Evolutionary conservation across 192 early-diverging fungal species (phyloP), one percentile per base, ranked within the genome.

Genomic region (Pilaira anomala): DNA sequence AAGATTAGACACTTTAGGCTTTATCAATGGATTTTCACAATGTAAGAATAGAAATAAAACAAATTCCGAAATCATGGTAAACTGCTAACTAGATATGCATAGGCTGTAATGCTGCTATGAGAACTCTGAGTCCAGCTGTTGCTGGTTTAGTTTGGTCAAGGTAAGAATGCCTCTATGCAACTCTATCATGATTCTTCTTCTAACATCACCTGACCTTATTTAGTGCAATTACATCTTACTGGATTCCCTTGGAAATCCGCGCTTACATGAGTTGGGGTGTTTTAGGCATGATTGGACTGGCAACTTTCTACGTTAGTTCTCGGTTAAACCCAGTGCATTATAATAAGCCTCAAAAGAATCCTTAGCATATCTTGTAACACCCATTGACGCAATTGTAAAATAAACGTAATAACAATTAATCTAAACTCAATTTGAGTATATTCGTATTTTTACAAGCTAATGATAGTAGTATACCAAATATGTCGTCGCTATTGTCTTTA

Each of bases 11-110:
- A 57, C 72, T 21, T 59, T 84, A 7, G 85, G 85, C 12, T 69
- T 78, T 9, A 67, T 87, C 21, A 87, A 87, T 59, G 85, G 83
- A 3, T 74, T 85, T 39, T 74, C 71, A 14, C 83, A 85, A 57
- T 69, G 72, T 62, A 64, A 65, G 52, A 25, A 19, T 7, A 13
- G 13, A 8, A 19, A 19, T 19, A 21, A 3, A 8, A 0, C 3
- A 24, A 2, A 14, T 18, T 14, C 5, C 33, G 18, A 16, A n/a
- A 51, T 13, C 19, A 7, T 21, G 7, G 24, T 33, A 3, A 14
- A 50, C 44, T 29, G 24, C 9, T 8, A 3, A 14, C 2, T 11
- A 18, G 41, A 25, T 24, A 25, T 2, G 41, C 39, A 44, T 44
- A 65, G 63, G 63, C 28, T 65, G 62, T 40, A 61, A 61, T 21